Conservation (phyloP, 139 green algal species). For the Coelastrella sp. region DNA sequence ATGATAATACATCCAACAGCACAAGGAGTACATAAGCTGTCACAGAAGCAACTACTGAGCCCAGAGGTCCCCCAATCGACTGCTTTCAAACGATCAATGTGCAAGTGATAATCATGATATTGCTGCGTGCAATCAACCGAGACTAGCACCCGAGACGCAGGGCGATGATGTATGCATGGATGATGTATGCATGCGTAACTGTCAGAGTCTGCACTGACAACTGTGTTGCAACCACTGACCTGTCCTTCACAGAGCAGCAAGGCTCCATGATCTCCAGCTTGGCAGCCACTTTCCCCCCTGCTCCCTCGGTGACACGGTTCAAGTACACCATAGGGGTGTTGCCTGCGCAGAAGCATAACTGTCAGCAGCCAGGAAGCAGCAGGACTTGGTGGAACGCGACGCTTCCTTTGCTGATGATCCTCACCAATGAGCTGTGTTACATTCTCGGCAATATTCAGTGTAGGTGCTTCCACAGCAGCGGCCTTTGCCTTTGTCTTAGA, state of each 20-base stretch:
- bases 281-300: slow-evolving; percentile 73
- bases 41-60: too few relatives aligned
- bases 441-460: slow-evolving; percentile 76
- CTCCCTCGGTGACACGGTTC: slow-evolving; percentile 79
- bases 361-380: too few relatives aligned
- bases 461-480: slow-evolving; percentile 23
- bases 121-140: too few relatives aligned
- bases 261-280: slow-evolving; percentile 96
- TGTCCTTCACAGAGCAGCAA: slow-evolving; percentile 89
- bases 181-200: not conserved
- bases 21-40: too few relatives aligned
- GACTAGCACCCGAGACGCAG: too few relatives aligned
- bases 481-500: slow-evolving; percentile 28
- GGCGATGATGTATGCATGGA: not conserved
- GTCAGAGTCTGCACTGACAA: too few relatives aligned
- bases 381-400: too few relatives aligned
- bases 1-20: too few relatives aligned
- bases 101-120: too few relatives aligned
- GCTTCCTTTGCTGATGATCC: not conserved
- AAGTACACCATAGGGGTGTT: slow-evolving; percentile 97
- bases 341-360: slow-evolving; percentile 59
- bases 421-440: slow-evolving; percentile 87
- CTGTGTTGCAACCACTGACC: slow-evolving; percentile 52
- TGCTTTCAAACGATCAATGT: too few relatives aligned
- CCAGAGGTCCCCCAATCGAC: too few relatives aligned